These are phyloP conservation scores for Leccinum subgranulosum DNA, from an alignment of 768 basidiomycete species.

Conservation along the genomic window DNA sequence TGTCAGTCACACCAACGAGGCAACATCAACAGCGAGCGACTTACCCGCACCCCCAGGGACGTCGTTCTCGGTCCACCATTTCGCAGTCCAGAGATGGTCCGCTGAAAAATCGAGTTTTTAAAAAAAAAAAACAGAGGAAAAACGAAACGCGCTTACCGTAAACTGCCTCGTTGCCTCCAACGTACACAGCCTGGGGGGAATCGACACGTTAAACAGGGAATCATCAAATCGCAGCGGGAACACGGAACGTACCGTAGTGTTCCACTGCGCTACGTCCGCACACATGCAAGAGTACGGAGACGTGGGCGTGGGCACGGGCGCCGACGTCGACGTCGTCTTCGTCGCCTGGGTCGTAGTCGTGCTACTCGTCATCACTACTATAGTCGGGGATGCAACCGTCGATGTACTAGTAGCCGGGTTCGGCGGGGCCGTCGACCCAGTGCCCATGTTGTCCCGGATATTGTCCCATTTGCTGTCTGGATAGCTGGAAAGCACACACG, in stretches of 20 bases:
- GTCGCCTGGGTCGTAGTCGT: not conserved
- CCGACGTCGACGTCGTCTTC: not conserved
- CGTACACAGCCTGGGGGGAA: constrained; percentile 26
- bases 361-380: not conserved
- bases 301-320: constrained; percentile 9
- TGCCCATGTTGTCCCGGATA: constrained; percentile 62
- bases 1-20: not conserved
- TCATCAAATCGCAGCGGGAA: not conserved
- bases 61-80: constrained; percentile 49
- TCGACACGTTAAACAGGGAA: not conserved
- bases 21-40: not conserved
- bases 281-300: constrained; percentile 35
- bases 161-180: constrained; percentile 38
- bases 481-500: constrained; percentile 37
- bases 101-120: constrained; percentile 20
- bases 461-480: constrained; percentile 73
- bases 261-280: constrained; percentile 42
- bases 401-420: constrained; percentile 20
- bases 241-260: constrained; percentile 18
- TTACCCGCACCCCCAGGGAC: constrained; percentile 27
- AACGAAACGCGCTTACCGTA: constrained; percentile 35
- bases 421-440: constrained; percentile 15
- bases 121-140: not conserved
- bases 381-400: not conserved
- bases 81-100: constrained; percentile 48